Conservation (phyloP, 495 filamentous ascomycete genomes). For the Aspergillus baeticus region DNA sequence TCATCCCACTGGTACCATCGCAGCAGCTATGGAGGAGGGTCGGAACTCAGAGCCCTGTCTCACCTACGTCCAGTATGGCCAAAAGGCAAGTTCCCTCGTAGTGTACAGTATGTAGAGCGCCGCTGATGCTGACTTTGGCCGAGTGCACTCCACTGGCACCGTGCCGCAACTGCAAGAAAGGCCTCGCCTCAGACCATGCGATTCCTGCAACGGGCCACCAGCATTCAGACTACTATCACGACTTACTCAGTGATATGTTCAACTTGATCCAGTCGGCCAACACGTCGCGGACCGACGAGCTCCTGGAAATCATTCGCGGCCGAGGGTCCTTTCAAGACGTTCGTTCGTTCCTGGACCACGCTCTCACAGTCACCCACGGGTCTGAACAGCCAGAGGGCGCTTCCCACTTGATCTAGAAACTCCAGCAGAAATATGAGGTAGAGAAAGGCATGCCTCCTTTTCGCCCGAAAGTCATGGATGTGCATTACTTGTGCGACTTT, state of each 20-base stretch:
- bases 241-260: conserved; percentile 12
- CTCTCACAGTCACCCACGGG: background rate
- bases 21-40: no score
- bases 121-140: no score
- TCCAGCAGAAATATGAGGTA: conserved; percentile 1
- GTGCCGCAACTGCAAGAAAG: no score
- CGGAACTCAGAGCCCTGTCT: no score
- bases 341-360: conserved; percentile 6
- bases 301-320: conserved; percentile 8
- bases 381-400: background rate
- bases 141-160: no score
- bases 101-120: no score
- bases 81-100: no score
- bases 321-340: conserved; percentile 6
- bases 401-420: background rate
- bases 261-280: conserved; percentile 3
- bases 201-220: no score
- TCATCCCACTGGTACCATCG: no score
- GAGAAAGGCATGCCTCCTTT: conserved; percentile 5
- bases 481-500: conserved; percentile 10
- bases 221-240: background rate
- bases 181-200: no score
- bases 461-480: conserved; percentile 17
- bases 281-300: background rate
- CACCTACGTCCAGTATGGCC: no score